Conservation (phyloP, 306 rosid species). For the Astragalus membranaceus region DNA sequence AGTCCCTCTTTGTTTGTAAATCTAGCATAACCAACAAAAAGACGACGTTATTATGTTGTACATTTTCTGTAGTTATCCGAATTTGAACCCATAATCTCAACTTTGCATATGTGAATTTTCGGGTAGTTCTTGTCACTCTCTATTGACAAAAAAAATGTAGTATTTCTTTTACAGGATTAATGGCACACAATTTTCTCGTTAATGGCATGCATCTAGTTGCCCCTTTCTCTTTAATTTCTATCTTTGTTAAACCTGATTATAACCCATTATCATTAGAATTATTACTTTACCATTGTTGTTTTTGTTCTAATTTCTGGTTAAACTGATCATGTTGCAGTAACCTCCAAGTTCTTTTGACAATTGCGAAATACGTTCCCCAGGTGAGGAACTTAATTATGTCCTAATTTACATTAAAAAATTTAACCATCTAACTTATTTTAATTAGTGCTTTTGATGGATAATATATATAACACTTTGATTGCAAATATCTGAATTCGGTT, state of each 20-base stretch:
- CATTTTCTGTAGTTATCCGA: no score
- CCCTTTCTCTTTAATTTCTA: not conserved
- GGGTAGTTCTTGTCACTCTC: no score
- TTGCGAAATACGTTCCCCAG: constrained; percentile 26
- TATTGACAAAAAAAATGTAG: not conserved
- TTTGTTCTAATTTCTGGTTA: constrained; percentile 19
- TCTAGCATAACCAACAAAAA: no score
- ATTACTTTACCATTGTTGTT: not conserved
- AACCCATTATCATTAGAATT: not conserved
- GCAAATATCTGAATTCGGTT: not conserved
- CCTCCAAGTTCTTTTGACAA: constrained; percentile 62
- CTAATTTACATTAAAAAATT: not conserved
- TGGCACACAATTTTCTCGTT: not conserved
- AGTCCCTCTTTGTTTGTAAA: not conserved
- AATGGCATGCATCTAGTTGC: not conserved
- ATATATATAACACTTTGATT: not conserved
- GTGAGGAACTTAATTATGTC: not conserved
- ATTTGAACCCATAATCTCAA: no score
- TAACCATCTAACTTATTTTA: not conserved
- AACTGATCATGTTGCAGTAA: constrained; percentile 43
- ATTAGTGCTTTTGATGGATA: not conserved
- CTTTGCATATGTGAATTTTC: no score
- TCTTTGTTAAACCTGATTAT: not conserved
- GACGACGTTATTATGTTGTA: no score
- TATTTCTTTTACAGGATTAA: not conserved